Base-by-base conservation (phyloP, 331 rosid species). In the Rosa hybrid region DNA sequence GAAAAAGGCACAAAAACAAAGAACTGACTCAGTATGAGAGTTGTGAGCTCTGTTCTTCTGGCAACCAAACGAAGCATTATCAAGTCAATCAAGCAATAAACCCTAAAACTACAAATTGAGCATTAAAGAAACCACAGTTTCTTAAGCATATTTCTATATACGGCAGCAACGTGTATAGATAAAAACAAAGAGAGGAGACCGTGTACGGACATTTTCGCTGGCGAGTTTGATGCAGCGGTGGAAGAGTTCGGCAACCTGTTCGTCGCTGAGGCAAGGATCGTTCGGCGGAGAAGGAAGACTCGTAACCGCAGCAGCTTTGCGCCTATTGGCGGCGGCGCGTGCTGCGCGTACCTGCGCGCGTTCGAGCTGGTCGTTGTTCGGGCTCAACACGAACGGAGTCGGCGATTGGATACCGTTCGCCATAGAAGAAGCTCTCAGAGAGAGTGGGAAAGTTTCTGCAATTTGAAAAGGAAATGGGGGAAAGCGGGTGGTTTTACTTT, bases 141-240 rank as follows among this genome's bases (percentile, higher is more conserved):
- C 62, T 56, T 56, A 56, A 56, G 7, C 62, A 23, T 0, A 59
- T 8, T 75, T 39, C 44, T 16, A 42, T 76, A 41, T 38, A 17
- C 41, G 49, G 18, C 63, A 34, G 8, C 21, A 68, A 82, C 39
- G 45, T 44, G 7, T 30, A 60, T 27, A 21, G 16, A 68, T 34
- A 34, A 23, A 38, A 8, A 46, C 11, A 25, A 17, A 56, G 62
- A 56, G 62, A 14, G 56, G 60, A 54, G 23, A 54, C 20, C 0
- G 45, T 13, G 45, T 17, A 72, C 83, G 53, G 71, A 96, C 94
- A 81, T 91, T 96, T 89, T 96, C 98, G 81, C 97, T 96, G 72
- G 99, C 99, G 51, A 96, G 97, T 88, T 91, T 96, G 72, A 96
- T 91, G 91, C 99, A 96, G 78, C 92, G 91, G 7, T 92, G 93